These are phyloP conservation scores for Trametes villosa DNA, from an alignment of 768 basidiomycete species.

Conservation along the genomic window DNA sequence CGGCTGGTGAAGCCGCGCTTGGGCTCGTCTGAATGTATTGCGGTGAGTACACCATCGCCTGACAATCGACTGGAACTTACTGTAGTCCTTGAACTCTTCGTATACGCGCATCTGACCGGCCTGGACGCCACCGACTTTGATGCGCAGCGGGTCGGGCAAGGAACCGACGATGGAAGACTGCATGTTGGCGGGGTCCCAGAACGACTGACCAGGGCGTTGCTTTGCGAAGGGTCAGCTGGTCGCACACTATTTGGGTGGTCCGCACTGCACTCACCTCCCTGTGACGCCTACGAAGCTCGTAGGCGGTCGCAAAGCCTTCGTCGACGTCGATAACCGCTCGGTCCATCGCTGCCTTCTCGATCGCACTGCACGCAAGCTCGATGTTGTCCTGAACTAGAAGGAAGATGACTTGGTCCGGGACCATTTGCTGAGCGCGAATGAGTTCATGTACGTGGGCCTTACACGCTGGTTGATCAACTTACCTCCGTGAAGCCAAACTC, in stretches of 20 bases:
- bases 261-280: slow-evolving; percentile 62
- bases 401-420: slow-evolving; percentile 78
- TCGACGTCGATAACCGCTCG: slow-evolving; percentile 92
- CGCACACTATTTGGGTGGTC: neutral
- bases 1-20: slow-evolving; percentile 62
- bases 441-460: too few relatives aligned
- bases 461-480: too few relatives aligned
- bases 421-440: slow-evolving; percentile 54
- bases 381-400: slow-evolving; percentile 91
- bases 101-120: slow-evolving; percentile 86
- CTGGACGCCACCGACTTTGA: slow-evolving; percentile 83
- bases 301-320: slow-evolving; percentile 81
- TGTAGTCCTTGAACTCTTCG: slow-evolving; percentile 83
- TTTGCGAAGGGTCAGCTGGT: slow-evolving; percentile 30
- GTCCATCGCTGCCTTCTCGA: slow-evolving; percentile 98
- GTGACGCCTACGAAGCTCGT: slow-evolving; percentile 83
- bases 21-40: slow-evolving; percentile 46
- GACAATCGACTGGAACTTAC: slow-evolving; percentile 15
- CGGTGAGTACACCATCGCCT: slow-evolving; percentile 29
- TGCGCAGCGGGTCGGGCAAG: slow-evolving; percentile 87
- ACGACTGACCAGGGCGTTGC: slow-evolving; percentile 72
- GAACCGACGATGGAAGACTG: slow-evolving; percentile 68
- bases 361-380: slow-evolving; percentile 90
- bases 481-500: slow-evolving; percentile 94
- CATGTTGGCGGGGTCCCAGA: slow-evolving; percentile 86